Conservation (phyloP, 2,329 filamentous ascomycete species). For the Trichophyton benhamiae region DNA sequence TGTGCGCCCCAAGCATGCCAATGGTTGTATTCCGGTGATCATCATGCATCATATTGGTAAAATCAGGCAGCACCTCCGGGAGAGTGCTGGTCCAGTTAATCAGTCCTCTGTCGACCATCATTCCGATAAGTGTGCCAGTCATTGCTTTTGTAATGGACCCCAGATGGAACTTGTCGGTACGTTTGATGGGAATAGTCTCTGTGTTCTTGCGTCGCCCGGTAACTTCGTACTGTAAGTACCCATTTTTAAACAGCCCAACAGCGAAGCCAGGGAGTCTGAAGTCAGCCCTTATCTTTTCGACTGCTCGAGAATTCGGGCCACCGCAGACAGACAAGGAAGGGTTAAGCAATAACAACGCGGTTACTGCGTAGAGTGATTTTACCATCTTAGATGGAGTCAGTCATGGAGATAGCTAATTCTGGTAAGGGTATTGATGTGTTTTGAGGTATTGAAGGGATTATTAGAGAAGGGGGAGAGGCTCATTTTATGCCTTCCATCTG, state of each 20-base stretch:
- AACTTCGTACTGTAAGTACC: not conserved
- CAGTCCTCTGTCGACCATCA: constrained; percentile 7
- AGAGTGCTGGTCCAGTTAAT: constrained; percentile 8
- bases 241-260: not conserved
- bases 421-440: not conserved
- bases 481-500: not conserved
- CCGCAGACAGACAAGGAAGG: not conserved
- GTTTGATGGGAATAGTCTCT: not conserved
- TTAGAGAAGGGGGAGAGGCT: not conserved
- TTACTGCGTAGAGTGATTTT: not conserved
- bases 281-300: constrained; percentile 4
- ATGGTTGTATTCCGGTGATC: constrained; percentile 8
- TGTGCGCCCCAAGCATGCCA: constrained; percentile 8
- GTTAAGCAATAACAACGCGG: not conserved
- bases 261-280: constrained; percentile 7
- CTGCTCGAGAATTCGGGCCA: not conserved
- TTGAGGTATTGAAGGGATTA: not conserved
- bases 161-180: constrained; percentile 7
- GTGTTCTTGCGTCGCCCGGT: constrained; percentile 5
- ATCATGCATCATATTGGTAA: not conserved
- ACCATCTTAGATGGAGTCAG: not conserved
- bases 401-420: not conserved
- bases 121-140: constrained; percentile 8
- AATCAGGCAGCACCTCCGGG: constrained; percentile 4
- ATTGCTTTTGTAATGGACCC: constrained; percentile 9